Evolutionary conservation across 1,284 basidiomycete genomes (phyloP).

Genomic region (Fomitopsis pinicola): DNA sequence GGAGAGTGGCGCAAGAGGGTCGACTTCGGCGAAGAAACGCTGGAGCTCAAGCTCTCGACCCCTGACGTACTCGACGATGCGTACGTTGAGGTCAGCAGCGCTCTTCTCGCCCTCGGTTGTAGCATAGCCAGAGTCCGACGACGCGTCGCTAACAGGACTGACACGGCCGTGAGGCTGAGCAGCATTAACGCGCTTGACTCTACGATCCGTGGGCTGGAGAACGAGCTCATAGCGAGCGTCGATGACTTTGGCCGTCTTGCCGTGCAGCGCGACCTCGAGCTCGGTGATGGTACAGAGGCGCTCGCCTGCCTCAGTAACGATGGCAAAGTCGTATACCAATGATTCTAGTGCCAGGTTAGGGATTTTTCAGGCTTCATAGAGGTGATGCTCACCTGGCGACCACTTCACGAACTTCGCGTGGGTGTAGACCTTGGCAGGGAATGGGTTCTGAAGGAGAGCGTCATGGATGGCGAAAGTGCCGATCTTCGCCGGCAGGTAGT

Average conservation of each 20-base stretch:
- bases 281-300: slow-evolving; percentile 13
- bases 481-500: slow-evolving; percentile 28
- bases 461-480: slow-evolving; percentile 16
- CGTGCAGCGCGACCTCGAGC: slow-evolving; percentile 15
- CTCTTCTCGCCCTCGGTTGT: background rate
- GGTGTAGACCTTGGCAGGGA: slow-evolving; percentile 14
- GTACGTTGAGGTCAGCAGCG: background rate
- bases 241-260: slow-evolving; percentile 6
- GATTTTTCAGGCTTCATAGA: slow-evolving; percentile 6
- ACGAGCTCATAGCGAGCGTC: slow-evolving; percentile 13
- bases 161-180: background rate
- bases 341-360: slow-evolving; percentile 6
- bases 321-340: slow-evolving; percentile 14
- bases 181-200: background rate
- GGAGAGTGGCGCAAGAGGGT: slow-evolving; percentile 4
- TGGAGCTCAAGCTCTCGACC: slow-evolving; percentile 15
- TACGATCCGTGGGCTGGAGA: slow-evolving; percentile 1
- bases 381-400: slow-evolving; percentile 21
- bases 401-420: slow-evolving; percentile 17
- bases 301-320: slow-evolving; percentile 10
- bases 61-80: slow-evolving; percentile 9
- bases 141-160: background rate
- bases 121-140: slow-evolving; percentile 1
- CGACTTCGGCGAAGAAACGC: slow-evolving; percentile 5
- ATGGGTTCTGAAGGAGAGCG: slow-evolving; percentile 7